A percentile compares a stretch with the other conserved stretches of the same genome.
These are phyloP conservation scores for Dipsacomyces acuminosporus DNA, from an alignment of 371 early-diverging fungal species.

Conservation along the genomic window DNA sequence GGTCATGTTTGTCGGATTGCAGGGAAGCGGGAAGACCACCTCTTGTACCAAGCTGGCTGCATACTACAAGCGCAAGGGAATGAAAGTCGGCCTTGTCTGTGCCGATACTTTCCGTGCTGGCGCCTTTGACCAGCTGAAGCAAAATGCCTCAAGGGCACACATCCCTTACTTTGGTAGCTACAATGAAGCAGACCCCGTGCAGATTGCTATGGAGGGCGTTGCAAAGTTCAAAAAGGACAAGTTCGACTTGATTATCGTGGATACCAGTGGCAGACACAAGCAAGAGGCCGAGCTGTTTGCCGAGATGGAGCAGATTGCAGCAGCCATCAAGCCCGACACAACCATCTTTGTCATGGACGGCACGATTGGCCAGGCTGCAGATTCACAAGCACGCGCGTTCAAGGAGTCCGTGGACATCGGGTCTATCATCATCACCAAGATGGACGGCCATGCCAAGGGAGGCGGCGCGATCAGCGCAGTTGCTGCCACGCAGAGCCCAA, in stretches of 20 bases:
- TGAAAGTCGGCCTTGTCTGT: slow-evolving; percentile 96
- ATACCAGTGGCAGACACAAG: slow-evolving; percentile 99
- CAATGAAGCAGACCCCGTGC: slow-evolving; percentile 93
- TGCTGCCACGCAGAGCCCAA: slow-evolving; percentile 96
- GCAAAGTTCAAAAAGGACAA: slow-evolving; percentile 93
- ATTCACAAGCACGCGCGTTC: slow-evolving; percentile 95
- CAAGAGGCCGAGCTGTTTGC: slow-evolving; percentile 97
- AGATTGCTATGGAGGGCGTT: slow-evolving; percentile 94
- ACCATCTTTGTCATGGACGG: slow-evolving; percentile 99
- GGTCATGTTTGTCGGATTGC: slow-evolving; percentile 99
- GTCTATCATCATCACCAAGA: slow-evolving; percentile 98
- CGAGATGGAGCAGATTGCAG: slow-evolving; percentile 97
- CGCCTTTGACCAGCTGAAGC: slow-evolving; percentile 99
- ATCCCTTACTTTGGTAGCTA: slow-evolving; percentile 98
- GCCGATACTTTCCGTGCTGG: slow-evolving; percentile 99
- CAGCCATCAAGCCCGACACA: slow-evolving; percentile 85
- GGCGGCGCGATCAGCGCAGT: slow-evolving; percentile 99
- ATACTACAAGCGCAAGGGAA: slow-evolving; percentile 96
- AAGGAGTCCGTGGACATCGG: slow-evolving; percentile 96
- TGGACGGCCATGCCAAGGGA: slow-evolving; percentile 99
- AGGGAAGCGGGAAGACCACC: slow-evolving; percentile 99
- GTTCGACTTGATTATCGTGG: slow-evolving; percentile 98
- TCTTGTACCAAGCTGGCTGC: slow-evolving; percentile 98
- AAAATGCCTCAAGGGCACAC: slow-evolving; percentile 98
- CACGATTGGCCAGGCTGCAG: slow-evolving; percentile 99